Conservation (phyloP, 805 yeast genomes). For the Ogataea corticis region DNA sequence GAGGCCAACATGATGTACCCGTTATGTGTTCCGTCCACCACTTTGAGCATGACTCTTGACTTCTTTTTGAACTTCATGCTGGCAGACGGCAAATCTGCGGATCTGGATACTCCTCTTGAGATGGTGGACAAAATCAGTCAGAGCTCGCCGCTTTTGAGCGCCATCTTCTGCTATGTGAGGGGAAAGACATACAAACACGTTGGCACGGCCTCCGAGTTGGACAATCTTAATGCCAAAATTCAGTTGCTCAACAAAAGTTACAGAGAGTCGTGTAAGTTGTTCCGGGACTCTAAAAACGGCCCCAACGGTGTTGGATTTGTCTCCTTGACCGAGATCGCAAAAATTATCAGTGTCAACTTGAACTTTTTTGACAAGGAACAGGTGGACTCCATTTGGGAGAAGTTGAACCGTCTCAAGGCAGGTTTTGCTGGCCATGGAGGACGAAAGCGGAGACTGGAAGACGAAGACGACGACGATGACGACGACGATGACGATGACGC, state of each 20-base stretch:
- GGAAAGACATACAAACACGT: slow-evolving; percentile 17
- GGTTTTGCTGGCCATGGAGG: background rate
- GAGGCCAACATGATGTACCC: slow-evolving; percentile 16
- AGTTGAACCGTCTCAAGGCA: background rate
- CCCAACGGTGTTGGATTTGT: slow-evolving; percentile 13
- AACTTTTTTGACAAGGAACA: slow-evolving; percentile 13
- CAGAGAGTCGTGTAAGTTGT: slow-evolving; percentile 14
- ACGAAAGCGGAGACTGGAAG: background rate
- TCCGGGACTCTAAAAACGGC: background rate
- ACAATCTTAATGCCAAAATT: slow-evolving; percentile 20
- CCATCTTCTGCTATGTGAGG: slow-evolving; percentile 26
- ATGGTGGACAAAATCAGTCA: slow-evolving; percentile 11
- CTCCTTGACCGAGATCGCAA: slow-evolving; percentile 10
- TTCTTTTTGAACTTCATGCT: slow-evolving; percentile 9
- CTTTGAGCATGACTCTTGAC: slow-evolving; percentile 14
- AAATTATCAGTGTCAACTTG: slow-evolving; percentile 8
- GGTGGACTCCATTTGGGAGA: slow-evolving; percentile 1
- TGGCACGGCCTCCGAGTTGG: slow-evolving; percentile 15
- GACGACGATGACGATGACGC: background rate
- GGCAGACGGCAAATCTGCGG: background rate
- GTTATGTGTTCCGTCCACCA: slow-evolving; percentile 5
- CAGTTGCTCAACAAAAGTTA: slow-evolving; percentile 22
- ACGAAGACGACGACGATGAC: background rate
- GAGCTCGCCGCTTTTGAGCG: slow-evolving; percentile 27
- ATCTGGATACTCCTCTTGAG: background rate